Evolutionary conservation across 2,329 filamentous ascomycete genomes (phyloP).

Genomic region (Talaromyces sp.): DNA sequence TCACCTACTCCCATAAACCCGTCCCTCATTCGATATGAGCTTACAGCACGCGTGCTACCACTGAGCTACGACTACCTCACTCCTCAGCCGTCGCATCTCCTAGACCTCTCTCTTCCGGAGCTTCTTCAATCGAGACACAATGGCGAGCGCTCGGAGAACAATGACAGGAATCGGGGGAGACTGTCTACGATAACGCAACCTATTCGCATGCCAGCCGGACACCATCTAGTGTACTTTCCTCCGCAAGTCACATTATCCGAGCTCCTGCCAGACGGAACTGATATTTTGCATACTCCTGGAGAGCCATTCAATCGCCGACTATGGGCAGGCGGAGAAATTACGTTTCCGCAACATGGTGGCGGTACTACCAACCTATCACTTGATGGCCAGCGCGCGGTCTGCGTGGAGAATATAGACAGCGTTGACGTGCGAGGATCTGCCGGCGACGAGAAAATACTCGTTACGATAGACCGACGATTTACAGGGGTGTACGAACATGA

Average conservation of each 20-base stretch:
- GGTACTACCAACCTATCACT: constrained; percentile 27
- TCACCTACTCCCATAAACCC: constrained; percentile 31
- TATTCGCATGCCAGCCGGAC: constrained; percentile 47
- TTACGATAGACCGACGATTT: constrained; percentile 56
- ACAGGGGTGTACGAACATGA: constrained; percentile 38
- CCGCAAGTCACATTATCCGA: constrained; percentile 58
- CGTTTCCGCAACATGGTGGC: constrained; percentile 41
- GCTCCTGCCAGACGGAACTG: constrained; percentile 79
- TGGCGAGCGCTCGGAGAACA: constrained; percentile 22
- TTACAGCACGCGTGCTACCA: constrained; percentile 49
- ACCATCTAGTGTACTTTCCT: constrained; percentile 87
- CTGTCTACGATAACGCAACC: constrained; percentile 34
- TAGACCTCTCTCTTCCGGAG: constrained; percentile 60
- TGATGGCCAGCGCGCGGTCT: constrained; percentile 39
- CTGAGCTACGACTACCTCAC: constrained; percentile 56
- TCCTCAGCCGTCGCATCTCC: constrained; percentile 61
- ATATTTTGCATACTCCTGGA: constrained; percentile 72
- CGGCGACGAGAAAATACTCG: constrained; percentile 57
- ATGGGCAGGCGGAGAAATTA: constrained; percentile 79
- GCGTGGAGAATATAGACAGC: constrained; percentile 47
- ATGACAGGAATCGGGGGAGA: constrained; percentile 25
- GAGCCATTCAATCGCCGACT: constrained; percentile 69
- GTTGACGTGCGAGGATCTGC: constrained; percentile 49
- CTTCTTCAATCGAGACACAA: constrained; percentile 43
- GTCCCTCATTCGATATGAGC: constrained; percentile 36